These are phyloP conservation scores for Ceriops tagal DNA, from an alignment of 345 rosid species.

Conservation along the genomic window DNA sequence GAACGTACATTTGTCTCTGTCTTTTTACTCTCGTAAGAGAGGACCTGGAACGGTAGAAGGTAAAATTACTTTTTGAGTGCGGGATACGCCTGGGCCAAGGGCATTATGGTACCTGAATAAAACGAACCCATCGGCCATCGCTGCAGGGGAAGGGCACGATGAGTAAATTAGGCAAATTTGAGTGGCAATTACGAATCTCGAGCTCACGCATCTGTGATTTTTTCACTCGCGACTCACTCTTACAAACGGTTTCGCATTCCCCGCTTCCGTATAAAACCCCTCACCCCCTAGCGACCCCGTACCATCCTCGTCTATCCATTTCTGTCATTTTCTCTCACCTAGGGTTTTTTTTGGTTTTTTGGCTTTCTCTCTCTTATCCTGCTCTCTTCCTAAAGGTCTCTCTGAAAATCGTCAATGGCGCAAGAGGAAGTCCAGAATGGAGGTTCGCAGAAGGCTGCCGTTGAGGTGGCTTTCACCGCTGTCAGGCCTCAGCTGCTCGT, in stretches of 20 bases:
- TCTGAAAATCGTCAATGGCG: slow-evolving; percentile 43
- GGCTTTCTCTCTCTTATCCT: neutral
- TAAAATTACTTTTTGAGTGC: too few relatives aligned
- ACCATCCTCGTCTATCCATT: slow-evolving; percentile 7
- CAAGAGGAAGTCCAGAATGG: slow-evolving; percentile 55
- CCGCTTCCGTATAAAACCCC: slow-evolving; percentile 48
- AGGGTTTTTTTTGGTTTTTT: slow-evolving; percentile 22
- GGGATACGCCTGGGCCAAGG: slow-evolving; percentile 22
- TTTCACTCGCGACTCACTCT: slow-evolving; percentile 18
- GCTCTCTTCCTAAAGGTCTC: neutral
- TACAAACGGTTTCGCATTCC: slow-evolving; percentile 50
- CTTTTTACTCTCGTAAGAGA: too few relatives aligned
- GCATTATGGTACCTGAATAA: slow-evolving; percentile 2
- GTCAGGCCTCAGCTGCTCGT: slow-evolving; percentile 63
- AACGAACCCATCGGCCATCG: neutral
- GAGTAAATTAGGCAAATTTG: slow-evolving; percentile 31
- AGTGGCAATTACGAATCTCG: slow-evolving; percentile 20
- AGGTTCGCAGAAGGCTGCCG: slow-evolving; percentile 33
- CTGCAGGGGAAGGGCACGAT: neutral
- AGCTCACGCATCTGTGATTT: slow-evolving; percentile 8
- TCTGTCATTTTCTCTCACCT: slow-evolving; percentile 23
- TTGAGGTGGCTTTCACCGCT: slow-evolving; percentile 47
- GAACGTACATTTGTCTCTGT: too few relatives aligned
- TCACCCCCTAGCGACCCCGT: slow-evolving; percentile 7
- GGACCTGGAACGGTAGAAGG: too few relatives aligned